These are phyloP conservation scores for Ehretia macrophylla DNA, from an alignment of 257 asterid species.

Conservation along the genomic window DNA sequence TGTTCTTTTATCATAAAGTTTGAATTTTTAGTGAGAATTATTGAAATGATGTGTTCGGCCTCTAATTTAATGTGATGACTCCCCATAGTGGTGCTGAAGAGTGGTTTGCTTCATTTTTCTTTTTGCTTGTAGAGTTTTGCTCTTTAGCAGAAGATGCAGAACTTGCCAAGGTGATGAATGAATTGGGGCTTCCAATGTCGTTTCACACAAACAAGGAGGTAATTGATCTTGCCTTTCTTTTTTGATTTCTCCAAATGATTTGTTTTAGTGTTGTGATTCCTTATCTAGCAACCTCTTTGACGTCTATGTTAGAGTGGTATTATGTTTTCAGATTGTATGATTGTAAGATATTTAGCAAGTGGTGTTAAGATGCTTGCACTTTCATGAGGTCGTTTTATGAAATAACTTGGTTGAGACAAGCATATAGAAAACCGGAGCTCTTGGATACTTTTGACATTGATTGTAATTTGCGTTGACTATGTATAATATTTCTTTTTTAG, in stretches of 20 bases:
- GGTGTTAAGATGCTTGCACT: too few species aligned
- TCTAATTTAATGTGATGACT: constrained; percentile 6
- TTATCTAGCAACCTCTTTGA: constrained; percentile 1
- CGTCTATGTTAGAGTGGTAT: too few species aligned
- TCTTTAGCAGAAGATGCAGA: constrained; percentile 46
- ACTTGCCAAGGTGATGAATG: constrained; percentile 49
- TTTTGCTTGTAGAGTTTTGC: constrained; percentile 31
- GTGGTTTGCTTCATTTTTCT: constrained; percentile 13
- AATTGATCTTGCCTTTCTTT: constrained; percentile 1
- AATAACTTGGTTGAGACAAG: too few species aligned
- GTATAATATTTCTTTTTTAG: constrained; percentile 30
- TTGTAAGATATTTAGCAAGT: too few species aligned
- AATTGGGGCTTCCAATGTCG: constrained; percentile 79
- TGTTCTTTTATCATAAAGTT: not conserved
- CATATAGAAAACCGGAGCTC: not conserved
- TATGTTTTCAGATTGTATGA: too few species aligned
- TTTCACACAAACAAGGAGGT: constrained; percentile 81
- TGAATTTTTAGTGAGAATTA: not conserved
- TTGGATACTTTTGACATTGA: too few species aligned
- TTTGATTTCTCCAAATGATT: not conserved
- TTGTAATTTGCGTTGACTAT: not conserved
- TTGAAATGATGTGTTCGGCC: not conserved
- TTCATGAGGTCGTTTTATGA: too few species aligned
- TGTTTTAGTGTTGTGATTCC: not conserved
- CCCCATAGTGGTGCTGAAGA: not conserved